Evolutionary conservation across 495 filamentous ascomycete species (phyloP).

Genomic region (Penicillium robsamsonii): DNA sequence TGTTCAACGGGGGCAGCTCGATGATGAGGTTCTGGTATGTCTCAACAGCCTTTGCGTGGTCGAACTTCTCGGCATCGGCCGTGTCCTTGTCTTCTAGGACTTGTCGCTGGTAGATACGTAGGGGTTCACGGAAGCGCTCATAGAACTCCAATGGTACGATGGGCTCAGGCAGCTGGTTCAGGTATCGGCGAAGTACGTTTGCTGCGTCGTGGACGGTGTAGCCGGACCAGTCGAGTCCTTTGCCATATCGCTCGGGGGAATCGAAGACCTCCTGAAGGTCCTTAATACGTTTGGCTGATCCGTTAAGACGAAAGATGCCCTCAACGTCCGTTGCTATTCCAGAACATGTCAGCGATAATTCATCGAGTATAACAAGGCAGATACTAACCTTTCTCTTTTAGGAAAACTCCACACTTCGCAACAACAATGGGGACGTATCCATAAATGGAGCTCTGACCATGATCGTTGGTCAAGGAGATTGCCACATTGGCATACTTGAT

Average conservation of each 20-base stretch:
- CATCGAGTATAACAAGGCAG: not conserved
- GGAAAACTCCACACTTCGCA: slow-evolving; percentile 94
- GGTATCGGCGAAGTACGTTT: slow-evolving; percentile 90
- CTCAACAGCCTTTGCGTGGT: slow-evolving; percentile 71
- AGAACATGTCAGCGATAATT: slow-evolving; percentile 12
- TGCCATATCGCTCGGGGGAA: slow-evolving; percentile 93
- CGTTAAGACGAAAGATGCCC: slow-evolving; percentile 94
- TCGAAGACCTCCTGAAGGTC: slow-evolving; percentile 90
- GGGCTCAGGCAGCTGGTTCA: slow-evolving; percentile 91
- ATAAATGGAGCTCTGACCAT: slow-evolving; percentile 94
- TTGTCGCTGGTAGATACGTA: slow-evolving; percentile 73
- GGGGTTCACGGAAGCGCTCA: slow-evolving; percentile 80
- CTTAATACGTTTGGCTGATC: slow-evolving; percentile 97
- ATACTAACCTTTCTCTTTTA: slow-evolving; percentile 92
- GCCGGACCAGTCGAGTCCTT: slow-evolving; percentile 93
- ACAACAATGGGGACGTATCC: slow-evolving; percentile 99
- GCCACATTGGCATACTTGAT: slow-evolving; percentile 99
- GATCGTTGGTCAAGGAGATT: slow-evolving; percentile 88
- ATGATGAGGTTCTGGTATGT: slow-evolving; percentile 89
- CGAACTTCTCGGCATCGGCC: slow-evolving; percentile 55
- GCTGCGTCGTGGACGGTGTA: slow-evolving; percentile 99
- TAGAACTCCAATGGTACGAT: slow-evolving; percentile 96
- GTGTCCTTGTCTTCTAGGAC: slow-evolving; percentile 35
- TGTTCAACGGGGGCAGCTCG: slow-evolving; percentile 88
- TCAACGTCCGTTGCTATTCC: slow-evolving; percentile 85